phyloP scores from a whole-genome alignment of 108 stramenopile genomes.

The Epithemia pelagica region DNA sequence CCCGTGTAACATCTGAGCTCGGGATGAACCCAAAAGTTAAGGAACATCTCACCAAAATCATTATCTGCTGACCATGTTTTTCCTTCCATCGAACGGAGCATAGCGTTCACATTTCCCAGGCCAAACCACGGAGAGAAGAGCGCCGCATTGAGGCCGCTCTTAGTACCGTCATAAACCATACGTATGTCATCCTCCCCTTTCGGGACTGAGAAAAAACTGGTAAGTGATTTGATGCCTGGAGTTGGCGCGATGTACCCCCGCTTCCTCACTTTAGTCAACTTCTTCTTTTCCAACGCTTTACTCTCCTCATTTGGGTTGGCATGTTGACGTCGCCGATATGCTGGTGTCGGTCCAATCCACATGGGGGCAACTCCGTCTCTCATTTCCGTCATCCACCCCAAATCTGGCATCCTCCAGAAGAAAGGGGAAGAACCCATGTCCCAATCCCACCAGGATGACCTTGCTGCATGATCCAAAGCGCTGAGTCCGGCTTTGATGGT shows the following conservation, averaged over 20 bases:
- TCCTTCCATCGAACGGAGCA: conserved; percentile 9
- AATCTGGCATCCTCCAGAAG: conserved; percentile 34
- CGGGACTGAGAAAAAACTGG: not conserved
- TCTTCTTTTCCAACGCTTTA: not conserved
- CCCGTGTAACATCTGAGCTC: conserved; percentile 12
- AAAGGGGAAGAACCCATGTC: conserved; percentile 20
- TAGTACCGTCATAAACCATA: conserved; percentile 36
- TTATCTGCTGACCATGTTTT: conserved; percentile 24
- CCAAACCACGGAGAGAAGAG: conserved; percentile 29
- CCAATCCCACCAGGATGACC: conserved; percentile 35
- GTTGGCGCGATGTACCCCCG: conserved; percentile 12
- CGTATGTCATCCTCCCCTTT: conserved; percentile 32
- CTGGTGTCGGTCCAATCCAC: not conserved
- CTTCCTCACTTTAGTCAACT: not conserved
- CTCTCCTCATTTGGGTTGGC: not conserved
- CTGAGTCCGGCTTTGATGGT: not conserved
- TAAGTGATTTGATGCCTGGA: conserved; percentile 1
- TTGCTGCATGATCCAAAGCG: conserved; percentile 4
- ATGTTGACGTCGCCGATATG: not conserved
- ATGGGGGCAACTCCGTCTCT: not conserved
- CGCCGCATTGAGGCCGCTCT: conserved; percentile 23
- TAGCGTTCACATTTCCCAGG: conserved; percentile 22
- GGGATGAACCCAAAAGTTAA: conserved; percentile 23
- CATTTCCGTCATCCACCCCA: not conserved
- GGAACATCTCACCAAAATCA: conserved; percentile 42